Base-by-base conservation (phyloP, 2,329 filamentous ascomycete species). In the Zelopaecilomyces penicillatus region DNA sequence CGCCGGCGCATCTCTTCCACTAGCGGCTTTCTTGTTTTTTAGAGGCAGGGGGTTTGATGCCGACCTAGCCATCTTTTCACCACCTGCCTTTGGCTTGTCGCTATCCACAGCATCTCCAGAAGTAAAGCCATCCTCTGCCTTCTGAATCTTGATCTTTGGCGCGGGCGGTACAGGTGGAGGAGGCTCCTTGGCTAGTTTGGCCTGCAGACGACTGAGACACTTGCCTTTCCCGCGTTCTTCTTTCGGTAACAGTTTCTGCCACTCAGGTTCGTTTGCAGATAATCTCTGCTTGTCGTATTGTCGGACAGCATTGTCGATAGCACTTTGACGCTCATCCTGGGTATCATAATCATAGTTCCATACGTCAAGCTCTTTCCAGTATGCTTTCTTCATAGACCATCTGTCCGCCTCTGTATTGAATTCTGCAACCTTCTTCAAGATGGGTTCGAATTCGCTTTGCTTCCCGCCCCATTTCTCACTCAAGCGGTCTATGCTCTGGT, bases 331-430 rank as follows among this genome's bases (percentile, higher is more conserved):
- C 48, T 79, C 71, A 30, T 74, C 70, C 12, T 70, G 62, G 33
- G 60, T 67, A 37, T 67, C 65, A 55, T 83, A 83, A 29, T 74
- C 65, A 57, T 80, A 81, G 46, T 70, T 74, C 71, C 75, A 83
- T 26, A 82, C 75, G 52, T 83, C 78, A 10, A 83, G 68, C 51
- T 83, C 80, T 59, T 74, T 81, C 72, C 74, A 83, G 50, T 71
- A 76, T 27, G 68, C 63, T 61, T 76, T 78, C 49, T 73, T 71
- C 52, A 83, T 61, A 31, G 66, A 62, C 70, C 75, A 83, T 51
- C 70, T 78, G 48, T 75, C 69, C 4, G 64, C 64, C 3, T 65
- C 59, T 4, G 66, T 50, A 46, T 74, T 68, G 43, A 70, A 69
- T 46, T 76, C 73, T 30, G 76, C 79, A 26, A 80, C 76, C 61